Evolutionary conservation across 2,329 filamentous ascomycete genomes (phyloP).

Genomic region (Leptographium wingfieldii): DNA sequence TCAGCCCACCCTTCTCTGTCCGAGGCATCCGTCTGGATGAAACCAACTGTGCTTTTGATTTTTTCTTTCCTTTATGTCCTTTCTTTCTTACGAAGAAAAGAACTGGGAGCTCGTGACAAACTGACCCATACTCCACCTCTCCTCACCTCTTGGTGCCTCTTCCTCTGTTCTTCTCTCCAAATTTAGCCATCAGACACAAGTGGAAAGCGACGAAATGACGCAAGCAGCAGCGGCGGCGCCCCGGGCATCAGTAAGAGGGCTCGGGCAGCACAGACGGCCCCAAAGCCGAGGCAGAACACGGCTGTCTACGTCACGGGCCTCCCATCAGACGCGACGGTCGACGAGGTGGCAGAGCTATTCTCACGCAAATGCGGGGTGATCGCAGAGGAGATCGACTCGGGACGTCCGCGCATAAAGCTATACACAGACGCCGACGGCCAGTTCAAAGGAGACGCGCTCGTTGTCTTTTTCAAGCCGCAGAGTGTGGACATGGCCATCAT

Average conservation of each 20-base stretch:
- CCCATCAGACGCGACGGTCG: slow-evolving; percentile 62
- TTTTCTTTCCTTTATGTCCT: not conserved
- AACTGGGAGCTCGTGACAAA: slow-evolving; percentile 2
- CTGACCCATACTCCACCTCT: not conserved
- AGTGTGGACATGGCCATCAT: slow-evolving; percentile 79
- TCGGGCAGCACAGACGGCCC: slow-evolving; percentile 23
- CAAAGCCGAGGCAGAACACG: slow-evolving; percentile 57
- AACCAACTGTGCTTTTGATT: not conserved
- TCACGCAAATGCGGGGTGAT: slow-evolving; percentile 78
- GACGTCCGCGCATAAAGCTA: slow-evolving; percentile 80
- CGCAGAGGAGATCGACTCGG: slow-evolving; percentile 84
- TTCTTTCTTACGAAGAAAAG: not conserved
- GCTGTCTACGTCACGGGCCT: slow-evolving; percentile 87
- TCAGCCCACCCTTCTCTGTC: not conserved
- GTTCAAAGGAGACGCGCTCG: slow-evolving; percentile 86
- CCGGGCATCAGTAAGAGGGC: slow-evolving; percentile 6
- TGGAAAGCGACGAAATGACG: slow-evolving; percentile 2
- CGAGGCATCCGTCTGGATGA: not conserved
- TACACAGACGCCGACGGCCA: slow-evolving; percentile 70
- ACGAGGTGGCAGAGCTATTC: slow-evolving; percentile 76
- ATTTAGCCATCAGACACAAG: slow-evolving; percentile 3
- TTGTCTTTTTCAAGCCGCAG: slow-evolving; percentile 91
- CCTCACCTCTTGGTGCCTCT: slow-evolving; percentile 1
- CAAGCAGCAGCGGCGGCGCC: not conserved
- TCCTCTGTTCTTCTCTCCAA: not conserved